Evolutionary conservation across 2,329 filamentous ascomycete genomes (phyloP).

Genomic region (Phoma herbarum): DNA sequence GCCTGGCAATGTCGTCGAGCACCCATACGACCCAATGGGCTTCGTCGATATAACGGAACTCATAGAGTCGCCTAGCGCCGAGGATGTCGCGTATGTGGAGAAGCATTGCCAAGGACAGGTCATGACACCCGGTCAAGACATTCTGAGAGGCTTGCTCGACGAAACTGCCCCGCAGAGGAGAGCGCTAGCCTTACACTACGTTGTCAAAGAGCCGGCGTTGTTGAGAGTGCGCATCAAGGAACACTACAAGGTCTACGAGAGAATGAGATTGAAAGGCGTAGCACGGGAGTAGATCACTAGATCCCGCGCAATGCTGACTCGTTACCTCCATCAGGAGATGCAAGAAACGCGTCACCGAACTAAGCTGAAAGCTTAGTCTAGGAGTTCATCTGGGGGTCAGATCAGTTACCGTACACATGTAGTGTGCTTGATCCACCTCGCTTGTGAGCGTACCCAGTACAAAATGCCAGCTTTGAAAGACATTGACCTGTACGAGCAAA

Average conservation of each 20-base stretch:
- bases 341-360: too few relatives aligned
- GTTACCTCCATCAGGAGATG: too few relatives aligned
- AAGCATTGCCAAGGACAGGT: conserved; percentile 5
- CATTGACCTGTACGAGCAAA: too few relatives aligned
- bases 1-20: not conserved
- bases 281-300: too few relatives aligned
- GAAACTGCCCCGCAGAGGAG: conserved; percentile 25
- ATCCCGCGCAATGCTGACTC: too few relatives aligned
- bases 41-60: conserved; percentile 24
- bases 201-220: conserved; percentile 35
- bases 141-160: conserved; percentile 21
- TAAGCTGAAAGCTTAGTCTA: too few relatives aligned
- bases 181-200: conserved; percentile 28
- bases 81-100: conserved; percentile 25
- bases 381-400: too few relatives aligned
- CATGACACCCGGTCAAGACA: conserved; percentile 3
- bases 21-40: conserved; percentile 22
- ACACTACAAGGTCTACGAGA: conserved; percentile 26
- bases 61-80: conserved; percentile 19
- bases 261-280: not conserved
- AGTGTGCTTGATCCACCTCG: too few relatives aligned
- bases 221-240: conserved; percentile 32
- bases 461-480: too few relatives aligned
- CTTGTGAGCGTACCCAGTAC: too few relatives aligned
- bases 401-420: too few relatives aligned